Evolutionary conservation across 768 basidiomycete genomes (phyloP).

Genomic region (Aureoboletus auriporus): DNA sequence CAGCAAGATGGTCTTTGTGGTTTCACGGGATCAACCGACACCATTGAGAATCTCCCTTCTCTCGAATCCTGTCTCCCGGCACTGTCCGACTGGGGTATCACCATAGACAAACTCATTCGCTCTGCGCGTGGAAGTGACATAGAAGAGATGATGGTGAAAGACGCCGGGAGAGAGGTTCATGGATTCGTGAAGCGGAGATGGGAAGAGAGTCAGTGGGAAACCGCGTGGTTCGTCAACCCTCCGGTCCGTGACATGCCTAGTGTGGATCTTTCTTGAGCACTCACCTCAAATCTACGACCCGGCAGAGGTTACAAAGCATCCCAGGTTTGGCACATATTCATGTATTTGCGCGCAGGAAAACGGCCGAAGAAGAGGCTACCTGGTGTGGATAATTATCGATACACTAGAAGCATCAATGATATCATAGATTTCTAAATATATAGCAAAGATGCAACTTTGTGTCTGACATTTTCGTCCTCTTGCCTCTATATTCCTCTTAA

Average conservation of each 20-base stretch:
- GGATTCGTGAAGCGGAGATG: conserved; percentile 63
- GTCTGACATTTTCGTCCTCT: too few species aligned
- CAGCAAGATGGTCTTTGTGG: conserved; percentile 79
- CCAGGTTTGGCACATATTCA: conserved; percentile 82
- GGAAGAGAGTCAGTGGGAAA: conserved; percentile 77
- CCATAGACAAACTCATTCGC: conserved; percentile 54
- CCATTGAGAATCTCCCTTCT: conserved; percentile 56
- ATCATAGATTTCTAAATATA: conserved; percentile 7
- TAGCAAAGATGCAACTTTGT: not conserved
- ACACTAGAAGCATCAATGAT: not conserved
- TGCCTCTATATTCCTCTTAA: too few species aligned
- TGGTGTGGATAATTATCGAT: conserved; percentile 12
- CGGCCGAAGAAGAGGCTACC: conserved; percentile 14
- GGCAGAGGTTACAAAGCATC: conserved; percentile 76
- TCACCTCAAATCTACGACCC: not conserved
- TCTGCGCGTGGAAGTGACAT: conserved; percentile 48
- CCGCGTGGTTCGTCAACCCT: conserved; percentile 89
- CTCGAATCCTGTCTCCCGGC: conserved; percentile 57
- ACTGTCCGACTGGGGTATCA: conserved; percentile 68
- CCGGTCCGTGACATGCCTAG: conserved; percentile 46
- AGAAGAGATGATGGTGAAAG: conserved; percentile 47
- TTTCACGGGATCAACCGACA: conserved; percentile 60
- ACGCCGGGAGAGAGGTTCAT: conserved; percentile 56
- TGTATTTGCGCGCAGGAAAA: conserved; percentile 69
- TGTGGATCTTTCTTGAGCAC: not conserved